Evolutionary conservation across 1,284 basidiomycete genomes (phyloP).

Genomic region (Thecaphora frezii): DNA sequence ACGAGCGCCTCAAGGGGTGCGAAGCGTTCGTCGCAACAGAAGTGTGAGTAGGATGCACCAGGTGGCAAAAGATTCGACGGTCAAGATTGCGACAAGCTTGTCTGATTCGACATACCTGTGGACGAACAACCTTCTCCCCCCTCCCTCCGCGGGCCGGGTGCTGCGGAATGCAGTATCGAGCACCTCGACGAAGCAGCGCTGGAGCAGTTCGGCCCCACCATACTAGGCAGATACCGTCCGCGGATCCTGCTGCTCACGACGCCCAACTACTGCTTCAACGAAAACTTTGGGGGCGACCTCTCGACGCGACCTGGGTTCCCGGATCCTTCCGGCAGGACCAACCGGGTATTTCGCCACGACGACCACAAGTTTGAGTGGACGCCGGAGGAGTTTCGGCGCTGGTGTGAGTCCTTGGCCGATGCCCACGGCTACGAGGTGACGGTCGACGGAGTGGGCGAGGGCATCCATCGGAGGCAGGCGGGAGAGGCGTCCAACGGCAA

Average conservation of each 20-base stretch:
- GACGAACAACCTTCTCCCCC: conserved; percentile 4
- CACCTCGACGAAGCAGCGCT: conserved; percentile 75
- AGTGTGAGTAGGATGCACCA: no score
- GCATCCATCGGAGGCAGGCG: conserved; percentile 24
- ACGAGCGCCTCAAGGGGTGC: conserved; percentile 70
- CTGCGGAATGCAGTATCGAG: conserved; percentile 76
- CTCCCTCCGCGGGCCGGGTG: no score
- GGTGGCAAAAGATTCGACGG: no score
- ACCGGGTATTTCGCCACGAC: conserved; percentile 68
- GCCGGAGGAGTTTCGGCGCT: conserved; percentile 71
- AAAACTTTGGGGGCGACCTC: conserved; percentile 66
- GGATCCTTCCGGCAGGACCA: conserved; percentile 75
- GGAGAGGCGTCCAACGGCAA: conserved; percentile 1
- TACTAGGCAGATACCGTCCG: conserved; percentile 82
- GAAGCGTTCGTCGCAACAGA: conserved; percentile 86
- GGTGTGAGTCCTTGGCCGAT: conserved; percentile 69
- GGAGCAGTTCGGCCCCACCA: conserved; percentile 74
- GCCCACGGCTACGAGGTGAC: conserved; percentile 74
- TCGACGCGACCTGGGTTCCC: conserved; percentile 62
- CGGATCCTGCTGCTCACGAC: conserved; percentile 80
- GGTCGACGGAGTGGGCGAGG: conserved; percentile 22
- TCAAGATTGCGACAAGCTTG: no score
- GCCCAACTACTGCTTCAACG: conserved; percentile 85
- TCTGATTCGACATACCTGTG: no score
- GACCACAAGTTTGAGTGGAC: conserved; percentile 97